phyloP scores from a whole-genome alignment of 768 basidiomycete genomes.

The Leccinum imitatum region DNA sequence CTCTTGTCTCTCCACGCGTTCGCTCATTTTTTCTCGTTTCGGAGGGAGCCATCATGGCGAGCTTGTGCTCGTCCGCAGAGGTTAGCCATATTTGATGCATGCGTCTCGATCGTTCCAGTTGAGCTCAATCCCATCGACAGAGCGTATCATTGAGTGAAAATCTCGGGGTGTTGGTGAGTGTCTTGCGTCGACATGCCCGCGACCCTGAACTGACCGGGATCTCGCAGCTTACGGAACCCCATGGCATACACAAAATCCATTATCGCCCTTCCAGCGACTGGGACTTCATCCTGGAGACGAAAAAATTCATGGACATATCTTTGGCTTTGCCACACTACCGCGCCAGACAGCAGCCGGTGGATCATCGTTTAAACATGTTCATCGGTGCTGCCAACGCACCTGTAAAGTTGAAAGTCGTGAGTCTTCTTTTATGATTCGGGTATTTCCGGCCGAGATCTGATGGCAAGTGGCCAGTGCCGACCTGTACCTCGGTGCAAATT shows the following conservation, averaged over 20 bases:
- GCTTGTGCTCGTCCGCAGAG: conserved; percentile 30
- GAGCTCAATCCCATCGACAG: conserved; percentile 17
- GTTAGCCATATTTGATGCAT: conserved; percentile 15
- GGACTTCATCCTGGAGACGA: conserved; percentile 63
- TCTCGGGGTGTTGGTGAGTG: conserved; percentile 14
- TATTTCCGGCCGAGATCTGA: neutral
- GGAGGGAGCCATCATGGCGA: conserved; percentile 20
- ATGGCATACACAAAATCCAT: conserved; percentile 62
- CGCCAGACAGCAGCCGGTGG: conserved; percentile 67
- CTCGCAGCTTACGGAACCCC: conserved; percentile 31
- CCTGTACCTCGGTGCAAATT: conserved; percentile 52
- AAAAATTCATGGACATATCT: conserved; percentile 57
- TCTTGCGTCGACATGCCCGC: neutral
- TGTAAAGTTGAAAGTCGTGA: conserved; percentile 71
- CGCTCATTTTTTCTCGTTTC: neutral
- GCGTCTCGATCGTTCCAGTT: neutral
- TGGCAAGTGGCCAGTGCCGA: conserved; percentile 47
- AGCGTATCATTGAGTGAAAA: conserved; percentile 25
- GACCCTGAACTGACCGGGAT: conserved; percentile 3
- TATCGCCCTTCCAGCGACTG: conserved; percentile 60
- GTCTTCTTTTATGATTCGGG: conserved; percentile 31
- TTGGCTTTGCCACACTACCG: conserved; percentile 78
- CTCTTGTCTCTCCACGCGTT: conserved; percentile 1
- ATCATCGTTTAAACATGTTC: conserved; percentile 72
- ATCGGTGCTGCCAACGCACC: conserved; percentile 50